These are phyloP conservation scores for Kondoa subrosea DNA, from an alignment of 768 basidiomycete genomes.

Conservation along the genomic window DNA sequence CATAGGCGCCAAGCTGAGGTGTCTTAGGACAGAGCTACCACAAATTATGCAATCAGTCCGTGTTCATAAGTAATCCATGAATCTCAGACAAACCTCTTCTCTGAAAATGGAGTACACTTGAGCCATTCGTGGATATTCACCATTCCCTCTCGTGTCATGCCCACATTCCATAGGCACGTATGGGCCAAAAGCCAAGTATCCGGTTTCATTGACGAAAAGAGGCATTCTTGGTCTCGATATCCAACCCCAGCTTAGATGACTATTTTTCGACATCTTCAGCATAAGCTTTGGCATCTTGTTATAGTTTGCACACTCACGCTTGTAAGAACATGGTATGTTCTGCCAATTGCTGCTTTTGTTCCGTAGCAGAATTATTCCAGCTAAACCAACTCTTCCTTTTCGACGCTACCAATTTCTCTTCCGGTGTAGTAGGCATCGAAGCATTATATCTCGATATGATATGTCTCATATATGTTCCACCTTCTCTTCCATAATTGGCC, in stretches of 20 bases:
- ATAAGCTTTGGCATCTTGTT: background rate
- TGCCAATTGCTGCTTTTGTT: conserved; percentile 6
- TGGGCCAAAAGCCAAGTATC: conserved; percentile 14
- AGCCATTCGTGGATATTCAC: conserved; percentile 25
- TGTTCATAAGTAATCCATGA: conserved; percentile 19
- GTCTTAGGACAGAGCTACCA: conserved; percentile 19
- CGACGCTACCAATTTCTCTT: no score
- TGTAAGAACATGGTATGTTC: conserved; percentile 20
- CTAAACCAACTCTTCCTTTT: no score
- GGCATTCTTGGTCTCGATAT: conserved; percentile 12
- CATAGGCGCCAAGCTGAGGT: conserved; percentile 27
- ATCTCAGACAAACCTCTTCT: conserved; percentile 24
- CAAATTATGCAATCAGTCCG: background rate
- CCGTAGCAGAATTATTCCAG: background rate
- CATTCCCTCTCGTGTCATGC: conserved; percentile 25
- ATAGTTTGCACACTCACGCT: background rate
- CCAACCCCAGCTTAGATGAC: conserved; percentile 19
- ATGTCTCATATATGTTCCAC: conserved; percentile 15
- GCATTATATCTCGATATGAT: conserved; percentile 19
- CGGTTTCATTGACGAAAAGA: conserved; percentile 11
- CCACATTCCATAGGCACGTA: conserved; percentile 23
- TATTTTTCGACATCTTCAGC: background rate
- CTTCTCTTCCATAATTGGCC: conserved; percentile 14
- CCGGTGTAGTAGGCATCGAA: background rate
- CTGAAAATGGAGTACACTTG: conserved; percentile 31